Evolutionary conservation across 139 green algal genomes (phyloP).

Genomic region (Desmodesmus armatus): DNA sequence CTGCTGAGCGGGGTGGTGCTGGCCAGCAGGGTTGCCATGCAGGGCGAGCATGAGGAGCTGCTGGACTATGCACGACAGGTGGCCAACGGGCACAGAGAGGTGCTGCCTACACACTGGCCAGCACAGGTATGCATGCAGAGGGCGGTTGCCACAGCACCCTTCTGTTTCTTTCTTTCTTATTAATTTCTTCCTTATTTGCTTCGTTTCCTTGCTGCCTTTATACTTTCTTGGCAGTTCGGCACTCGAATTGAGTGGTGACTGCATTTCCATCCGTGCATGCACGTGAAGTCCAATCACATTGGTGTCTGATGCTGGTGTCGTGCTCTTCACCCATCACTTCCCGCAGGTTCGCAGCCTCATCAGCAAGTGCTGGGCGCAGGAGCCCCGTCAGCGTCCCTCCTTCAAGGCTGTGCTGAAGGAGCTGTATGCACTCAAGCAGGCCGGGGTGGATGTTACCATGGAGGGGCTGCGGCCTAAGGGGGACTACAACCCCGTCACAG

Average conservation of each 20-base stretch:
- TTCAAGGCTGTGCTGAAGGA: conserved; percentile 49
- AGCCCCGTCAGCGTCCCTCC: conserved; percentile 44
- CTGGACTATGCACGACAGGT: conserved; percentile 40
- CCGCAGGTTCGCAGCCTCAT: conserved; percentile 51
- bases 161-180: no score
- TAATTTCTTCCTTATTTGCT: no score
- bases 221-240: no score
- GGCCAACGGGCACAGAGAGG: conserved; percentile 52
- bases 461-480: conserved; percentile 7
- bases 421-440: conserved; percentile 43
- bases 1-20: conserved; percentile 74
- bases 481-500: conserved; percentile 40
- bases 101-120: conserved; percentile 52
- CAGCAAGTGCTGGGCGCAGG: conserved; percentile 59
- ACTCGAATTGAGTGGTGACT: no score
- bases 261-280: no score
- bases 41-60: conserved; percentile 23
- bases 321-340: no score
- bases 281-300: no score
- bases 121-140: no score
- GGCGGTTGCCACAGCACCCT: no score
- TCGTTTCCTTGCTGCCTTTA: no score
- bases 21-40: conserved; percentile 51
- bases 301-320: no score
- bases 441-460: conserved; percentile 16